phyloP scores from a whole-genome alignment of 352 stramenopile genomes.

The Phytophthora sp. region DNA sequence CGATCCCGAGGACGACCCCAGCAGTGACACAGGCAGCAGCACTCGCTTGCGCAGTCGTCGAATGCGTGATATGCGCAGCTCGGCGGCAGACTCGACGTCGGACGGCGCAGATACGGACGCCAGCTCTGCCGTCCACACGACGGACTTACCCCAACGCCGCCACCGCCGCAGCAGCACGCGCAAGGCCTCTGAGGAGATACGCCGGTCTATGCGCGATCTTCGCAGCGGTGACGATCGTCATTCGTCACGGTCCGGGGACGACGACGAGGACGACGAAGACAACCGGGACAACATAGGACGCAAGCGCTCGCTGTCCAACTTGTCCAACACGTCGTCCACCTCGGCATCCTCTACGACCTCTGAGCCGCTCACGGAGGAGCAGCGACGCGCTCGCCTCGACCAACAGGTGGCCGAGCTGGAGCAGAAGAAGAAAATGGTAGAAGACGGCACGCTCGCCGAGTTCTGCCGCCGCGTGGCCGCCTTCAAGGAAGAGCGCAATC shows the following conservation, averaged over 20 bases:
- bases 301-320: conserved; percentile 68
- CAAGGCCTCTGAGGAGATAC: conserved; percentile 35
- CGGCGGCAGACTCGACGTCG: conserved; percentile 48
- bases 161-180: conserved; percentile 33
- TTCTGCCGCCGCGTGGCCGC: conserved; percentile 83
- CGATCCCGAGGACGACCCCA: conserved; percentile 33
- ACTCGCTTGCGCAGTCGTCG: conserved; percentile 49
- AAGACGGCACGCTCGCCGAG: conserved; percentile 81
- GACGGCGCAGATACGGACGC: conserved; percentile 70
- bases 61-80: conserved; percentile 35
- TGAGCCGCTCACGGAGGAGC: conserved; percentile 48
- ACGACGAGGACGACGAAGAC: conserved; percentile 37
- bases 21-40: conserved; percentile 35
- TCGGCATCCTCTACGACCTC: conserved; percentile 59
- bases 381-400: conserved; percentile 38
- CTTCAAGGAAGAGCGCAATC: conserved; percentile 84
- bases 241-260: conserved; percentile 29
- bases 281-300: conserved; percentile 29
- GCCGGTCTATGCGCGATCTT: conserved; percentile 23
- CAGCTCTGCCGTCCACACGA: conserved; percentile 36
- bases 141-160: conserved; percentile 18
- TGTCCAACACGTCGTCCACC: conserved; percentile 64
- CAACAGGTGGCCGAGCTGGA: conserved; percentile 79
- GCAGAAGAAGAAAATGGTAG: conserved; percentile 86
- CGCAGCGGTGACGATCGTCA: conserved; percentile 34